Base-by-base conservation (phyloP, 2,329 filamentous ascomycete genomes). In the Trichoderma koningiopsis region DNA sequence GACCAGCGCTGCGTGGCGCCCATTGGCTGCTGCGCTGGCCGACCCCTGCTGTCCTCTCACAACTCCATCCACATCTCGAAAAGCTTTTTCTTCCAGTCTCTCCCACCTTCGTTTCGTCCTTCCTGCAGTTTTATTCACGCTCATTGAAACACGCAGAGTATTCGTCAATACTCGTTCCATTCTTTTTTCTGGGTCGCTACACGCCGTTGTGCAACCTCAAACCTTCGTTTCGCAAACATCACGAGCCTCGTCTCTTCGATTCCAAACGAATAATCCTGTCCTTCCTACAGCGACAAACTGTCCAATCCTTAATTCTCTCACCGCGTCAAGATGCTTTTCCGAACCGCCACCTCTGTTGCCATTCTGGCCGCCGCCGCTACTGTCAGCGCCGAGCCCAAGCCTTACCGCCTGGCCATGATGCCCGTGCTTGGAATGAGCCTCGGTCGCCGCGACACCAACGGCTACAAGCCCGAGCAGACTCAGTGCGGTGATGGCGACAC, bases 401-500 rank as follows among this genome's bases (percentile, higher is more conserved):
- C 79, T 59, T 82, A 81, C 75, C 77, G 76, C 73, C 77, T 80
- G 71, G 76, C 79, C 70, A 75, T 76, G 71, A 81, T 78, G 76
- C 73, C 79, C 69, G 70, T 81, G 67, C 74, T 76, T 64, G 78
- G 78, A 60, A 72, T 84, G 72, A 82, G 83, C 69, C 77, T 86
- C 63, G 76, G 76, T 58, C 81, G 78, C 73, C 84, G 83, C 76
- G 79, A 80, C 73, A 81, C 75, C 72, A 78, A 77, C 74, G 85
- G 81, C 73, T 88, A 86, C 79, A 78, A 80, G 77, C 86, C 83
- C 65, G 79, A 82, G 70, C 79, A 83, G 77, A 80, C 80, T 67
- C 74, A 79, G 70, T 89, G 86, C 76, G 82, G 82, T 61, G 74
- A 78, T 16, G 87, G 86, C 70, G 75, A 77, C 66, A 86, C 84